Evolutionary conservation across 352 stramenopile species (phyloP).

Genomic region (Globisporangium canariense): DNA sequence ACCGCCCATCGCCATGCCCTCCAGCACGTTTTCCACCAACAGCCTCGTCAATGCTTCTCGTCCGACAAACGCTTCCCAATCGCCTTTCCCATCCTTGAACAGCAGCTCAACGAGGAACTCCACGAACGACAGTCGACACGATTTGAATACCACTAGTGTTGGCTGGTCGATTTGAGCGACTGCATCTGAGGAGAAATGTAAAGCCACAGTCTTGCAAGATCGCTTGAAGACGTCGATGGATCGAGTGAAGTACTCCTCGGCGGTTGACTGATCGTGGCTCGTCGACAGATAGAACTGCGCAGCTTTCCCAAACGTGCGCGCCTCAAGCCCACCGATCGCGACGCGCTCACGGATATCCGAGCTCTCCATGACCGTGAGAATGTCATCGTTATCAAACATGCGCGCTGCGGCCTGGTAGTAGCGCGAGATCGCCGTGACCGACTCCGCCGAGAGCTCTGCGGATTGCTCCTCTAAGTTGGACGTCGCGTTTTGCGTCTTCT

Average conservation of each 20-base stretch:
- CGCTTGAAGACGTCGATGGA: conserved; percentile 60
- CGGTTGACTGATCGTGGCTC: conserved; percentile 30
- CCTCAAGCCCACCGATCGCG: conserved; percentile 59
- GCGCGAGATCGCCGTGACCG: conserved; percentile 41
- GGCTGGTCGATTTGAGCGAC: not conserved
- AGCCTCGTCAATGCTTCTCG: conserved; percentile 37
- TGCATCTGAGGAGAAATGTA: not conserved
- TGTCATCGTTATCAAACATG: conserved; percentile 82
- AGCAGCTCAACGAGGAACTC: conserved; percentile 70
- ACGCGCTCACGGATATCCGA: conserved; percentile 38
- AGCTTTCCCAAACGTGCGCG: conserved; percentile 59
- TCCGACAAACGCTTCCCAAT: conserved; percentile 38
- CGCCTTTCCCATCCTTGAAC: conserved; percentile 30
- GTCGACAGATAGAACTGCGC: conserved; percentile 59
- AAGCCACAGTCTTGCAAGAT: conserved; percentile 24
- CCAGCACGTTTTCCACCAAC: conserved; percentile 59
- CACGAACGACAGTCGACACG: conserved; percentile 56
- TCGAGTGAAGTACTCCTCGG: conserved; percentile 54
- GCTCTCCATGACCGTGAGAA: conserved; percentile 62
- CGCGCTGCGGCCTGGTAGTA: conserved; percentile 77
- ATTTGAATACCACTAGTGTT: conserved; percentile 27
- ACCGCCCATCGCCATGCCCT: conserved; percentile 56
- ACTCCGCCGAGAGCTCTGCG: conserved; percentile 18
- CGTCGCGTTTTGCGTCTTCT: conserved; percentile 23
- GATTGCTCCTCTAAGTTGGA: conserved; percentile 1